Conservation (phyloP, 306 rosid species). For the Fagus sylvatica region DNA sequence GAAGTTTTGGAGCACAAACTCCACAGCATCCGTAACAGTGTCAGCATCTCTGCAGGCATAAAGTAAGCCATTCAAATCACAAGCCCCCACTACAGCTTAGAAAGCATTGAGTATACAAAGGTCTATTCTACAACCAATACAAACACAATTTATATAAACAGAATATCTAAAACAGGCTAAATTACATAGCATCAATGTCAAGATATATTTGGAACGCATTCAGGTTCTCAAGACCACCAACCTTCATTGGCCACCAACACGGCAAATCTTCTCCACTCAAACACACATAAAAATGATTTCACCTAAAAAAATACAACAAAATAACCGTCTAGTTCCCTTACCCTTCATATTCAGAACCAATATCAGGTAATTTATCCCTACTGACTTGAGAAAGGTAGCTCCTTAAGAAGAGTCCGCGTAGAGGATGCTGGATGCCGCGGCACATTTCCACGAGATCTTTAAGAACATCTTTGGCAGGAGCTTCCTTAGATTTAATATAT, state of each 20-base stretch:
- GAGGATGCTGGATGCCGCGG: constrained; percentile 62
- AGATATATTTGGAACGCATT: background rate
- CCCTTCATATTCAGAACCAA: constrained; percentile 71
- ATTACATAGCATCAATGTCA: background rate
- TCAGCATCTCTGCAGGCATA: constrained; percentile 52
- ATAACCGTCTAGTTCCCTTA: constrained; percentile 25
- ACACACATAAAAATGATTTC: background rate
- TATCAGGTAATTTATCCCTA: constrained; percentile 61
- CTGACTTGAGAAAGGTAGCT: constrained; percentile 71
- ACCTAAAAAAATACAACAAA: background rate
- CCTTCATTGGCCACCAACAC: background rate
- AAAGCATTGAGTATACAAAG: background rate
- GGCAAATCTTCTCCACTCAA: background rate
- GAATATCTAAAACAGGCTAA: background rate
- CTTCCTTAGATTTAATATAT: constrained; percentile 63
- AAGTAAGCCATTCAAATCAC: constrained; percentile 2
- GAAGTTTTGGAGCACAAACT: constrained; percentile 62
- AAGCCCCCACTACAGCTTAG: background rate
- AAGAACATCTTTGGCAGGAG: constrained; percentile 62
- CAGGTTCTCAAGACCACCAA: background rate
- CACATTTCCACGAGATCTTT: constrained; percentile 71
- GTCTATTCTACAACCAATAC: background rate
- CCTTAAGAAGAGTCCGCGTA: constrained; percentile 60
- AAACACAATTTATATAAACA: background rate
- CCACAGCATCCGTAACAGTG: constrained; percentile 60